These are phyloP conservation scores for Primulina eburnea DNA, from an alignment of 257 asterid genomes.

Conservation along the genomic window DNA sequence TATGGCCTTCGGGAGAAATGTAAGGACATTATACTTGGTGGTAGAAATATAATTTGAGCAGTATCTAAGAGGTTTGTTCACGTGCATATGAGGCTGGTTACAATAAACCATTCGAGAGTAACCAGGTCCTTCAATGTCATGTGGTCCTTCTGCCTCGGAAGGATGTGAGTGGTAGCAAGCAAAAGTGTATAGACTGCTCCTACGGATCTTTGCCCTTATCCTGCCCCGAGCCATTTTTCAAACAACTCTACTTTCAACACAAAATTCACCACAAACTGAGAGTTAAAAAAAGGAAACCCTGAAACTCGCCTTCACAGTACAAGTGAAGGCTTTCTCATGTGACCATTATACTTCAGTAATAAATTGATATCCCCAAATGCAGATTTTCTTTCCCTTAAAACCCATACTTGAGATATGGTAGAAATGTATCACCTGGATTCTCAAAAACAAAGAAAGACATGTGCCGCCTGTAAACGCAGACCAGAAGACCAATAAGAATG, in stretches of 20 bases:
- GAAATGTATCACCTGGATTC: not conserved
- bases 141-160: conserved; percentile 43
- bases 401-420: not conserved
- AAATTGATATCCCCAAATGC: not conserved
- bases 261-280: not conserved
- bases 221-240: conserved; percentile 63
- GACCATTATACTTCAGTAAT: not conserved
- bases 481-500: not conserved
- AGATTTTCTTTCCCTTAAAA: not conserved
- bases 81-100: conserved; percentile 75
- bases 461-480: not conserved
- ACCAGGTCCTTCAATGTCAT: conserved; percentile 65
- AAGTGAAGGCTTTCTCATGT: not conserved
- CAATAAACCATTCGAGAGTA: conserved; percentile 74
- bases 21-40: conserved; percentile 78
- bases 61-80: conserved; percentile 61
- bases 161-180: conserved; percentile 55
- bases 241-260: not conserved
- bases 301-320: not conserved
- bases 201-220: conserved; percentile 63
- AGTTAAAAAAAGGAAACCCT: not conserved
- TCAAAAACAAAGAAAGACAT: not conserved
- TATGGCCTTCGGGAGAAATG: conserved; percentile 86
- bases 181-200: conserved; percentile 84
- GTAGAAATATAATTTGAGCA: conserved; percentile 80